These are phyloP conservation scores for Actinomucor elegans DNA, from an alignment of 371 early-diverging fungal species.

Conservation along the genomic window DNA sequence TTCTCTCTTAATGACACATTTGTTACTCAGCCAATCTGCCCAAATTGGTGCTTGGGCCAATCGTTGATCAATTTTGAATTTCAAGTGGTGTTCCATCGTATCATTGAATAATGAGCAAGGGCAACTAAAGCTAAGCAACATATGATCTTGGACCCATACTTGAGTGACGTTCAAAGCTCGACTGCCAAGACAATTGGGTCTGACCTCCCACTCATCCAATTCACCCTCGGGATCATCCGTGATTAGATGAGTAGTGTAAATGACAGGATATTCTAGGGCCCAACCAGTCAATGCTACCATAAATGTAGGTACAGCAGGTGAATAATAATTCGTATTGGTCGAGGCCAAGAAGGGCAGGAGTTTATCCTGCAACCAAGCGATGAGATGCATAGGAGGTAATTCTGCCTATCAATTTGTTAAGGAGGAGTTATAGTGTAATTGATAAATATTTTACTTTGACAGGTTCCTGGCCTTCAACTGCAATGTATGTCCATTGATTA, in stretches of 20 bases:
- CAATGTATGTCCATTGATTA: conserved; percentile 9
- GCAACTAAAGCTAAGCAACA: conserved; percentile 39
- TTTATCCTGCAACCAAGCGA: conserved; percentile 19
- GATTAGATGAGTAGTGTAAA: conserved; percentile 33
- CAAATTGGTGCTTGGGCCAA: not conserved
- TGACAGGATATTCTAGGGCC: conserved; percentile 46
- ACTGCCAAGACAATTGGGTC: conserved; percentile 38
- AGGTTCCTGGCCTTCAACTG: conserved; percentile 21
- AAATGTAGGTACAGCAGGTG: conserved; percentile 31
- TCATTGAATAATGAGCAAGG: conserved; percentile 1
- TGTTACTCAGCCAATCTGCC: conserved; percentile 10
- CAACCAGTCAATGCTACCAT: conserved; percentile 50
- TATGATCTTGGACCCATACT: conserved; percentile 16
- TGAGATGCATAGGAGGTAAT: conserved; percentile 19
- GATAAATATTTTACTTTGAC: conserved; percentile 20
- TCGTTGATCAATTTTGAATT: conserved; percentile 15
- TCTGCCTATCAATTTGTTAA: no score
- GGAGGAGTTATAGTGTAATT: no score
- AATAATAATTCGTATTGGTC: not conserved
- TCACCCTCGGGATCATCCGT: conserved; percentile 22
- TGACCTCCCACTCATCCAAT: conserved; percentile 39
- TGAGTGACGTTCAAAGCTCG: conserved; percentile 22
- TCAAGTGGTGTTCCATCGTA: conserved; percentile 3
- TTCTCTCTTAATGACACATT: conserved; percentile 2
- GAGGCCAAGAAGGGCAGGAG: conserved; percentile 18